Conservation (phyloP, 441 rosid species). For the Kokia cookei region DNA sequence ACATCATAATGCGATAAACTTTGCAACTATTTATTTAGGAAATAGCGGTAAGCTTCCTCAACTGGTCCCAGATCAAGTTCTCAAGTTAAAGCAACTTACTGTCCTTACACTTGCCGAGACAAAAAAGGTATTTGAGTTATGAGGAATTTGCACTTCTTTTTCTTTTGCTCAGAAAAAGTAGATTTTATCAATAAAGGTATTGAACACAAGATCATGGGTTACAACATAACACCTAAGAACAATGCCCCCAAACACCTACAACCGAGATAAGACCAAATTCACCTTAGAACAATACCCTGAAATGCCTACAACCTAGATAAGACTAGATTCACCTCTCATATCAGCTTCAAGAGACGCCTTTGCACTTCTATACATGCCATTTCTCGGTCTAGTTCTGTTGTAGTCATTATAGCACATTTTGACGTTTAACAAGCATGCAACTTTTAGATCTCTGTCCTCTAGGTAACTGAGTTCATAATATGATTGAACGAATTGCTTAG, state of each 20-base stretch:
- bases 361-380: not conserved
- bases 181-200: too few relatives aligned
- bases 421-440: not conserved
- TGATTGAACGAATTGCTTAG: not conserved
- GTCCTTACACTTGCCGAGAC: slow-evolving; percentile 91
- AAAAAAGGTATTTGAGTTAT: slow-evolving; percentile 50
- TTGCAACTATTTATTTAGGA: slow-evolving; percentile 34
- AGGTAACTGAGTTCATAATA: not conserved
- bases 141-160: not conserved
- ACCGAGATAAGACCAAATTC: too few relatives aligned
- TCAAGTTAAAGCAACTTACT: slow-evolving; percentile 91
- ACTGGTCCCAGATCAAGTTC: slow-evolving; percentile 73
- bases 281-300: too few relatives aligned
- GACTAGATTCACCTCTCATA: too few relatives aligned
- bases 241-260: too few relatives aligned
- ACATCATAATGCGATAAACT: not conserved
- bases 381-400: not conserved
- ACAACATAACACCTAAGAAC: too few relatives aligned
- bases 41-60: slow-evolving; percentile 46
- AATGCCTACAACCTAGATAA: too few relatives aligned
- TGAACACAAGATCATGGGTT: too few relatives aligned
- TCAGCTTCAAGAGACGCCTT: not conserved
- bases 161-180: too few relatives aligned
- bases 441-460: not conserved
- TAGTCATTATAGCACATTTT: not conserved